A percentile compares a stretch with the other conserved stretches of the same genome.
Evolutionary conservation across 495 filamentous ascomycete genomes (phyloP).

Genomic region (Gamarada debralockiae): DNA sequence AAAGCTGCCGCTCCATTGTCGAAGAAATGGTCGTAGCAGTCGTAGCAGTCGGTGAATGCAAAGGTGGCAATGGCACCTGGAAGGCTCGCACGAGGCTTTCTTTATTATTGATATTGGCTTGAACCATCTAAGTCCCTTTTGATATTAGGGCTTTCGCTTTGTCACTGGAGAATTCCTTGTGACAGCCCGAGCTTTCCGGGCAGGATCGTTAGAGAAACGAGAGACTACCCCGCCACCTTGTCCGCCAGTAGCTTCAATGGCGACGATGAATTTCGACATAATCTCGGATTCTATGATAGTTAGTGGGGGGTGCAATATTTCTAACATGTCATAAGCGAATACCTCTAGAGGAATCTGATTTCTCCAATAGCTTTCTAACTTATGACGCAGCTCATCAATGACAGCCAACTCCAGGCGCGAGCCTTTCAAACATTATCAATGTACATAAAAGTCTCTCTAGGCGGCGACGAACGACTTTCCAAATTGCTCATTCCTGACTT

Average conservation of each 20-base stretch:
- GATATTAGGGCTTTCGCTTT: background rate
- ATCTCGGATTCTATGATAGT: too few relatives aligned
- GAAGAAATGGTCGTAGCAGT: slow-evolving; percentile 5
- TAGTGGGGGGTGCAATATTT: too few relatives aligned
- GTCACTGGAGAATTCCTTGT: background rate
- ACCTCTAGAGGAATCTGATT: too few relatives aligned
- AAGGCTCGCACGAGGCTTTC: slow-evolving; percentile 24
- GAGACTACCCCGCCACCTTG: background rate
- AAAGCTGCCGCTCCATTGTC: slow-evolving; percentile 22
- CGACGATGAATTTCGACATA: background rate
- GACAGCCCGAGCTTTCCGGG: slow-evolving; percentile 1
- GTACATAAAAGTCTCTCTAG: too few relatives aligned
- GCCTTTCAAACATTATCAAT: too few relatives aligned
- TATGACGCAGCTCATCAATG: too few relatives aligned
- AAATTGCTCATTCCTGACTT: slow-evolving; percentile 42
- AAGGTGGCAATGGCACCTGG: slow-evolving; percentile 31
- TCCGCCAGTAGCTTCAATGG: slow-evolving; percentile 1
- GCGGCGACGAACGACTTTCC: too few relatives aligned
- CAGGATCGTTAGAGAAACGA: background rate
- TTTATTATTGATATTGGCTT: background rate
- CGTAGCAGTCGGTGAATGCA: slow-evolving; percentile 18
- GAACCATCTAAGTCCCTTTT: background rate
- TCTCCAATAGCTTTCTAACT: too few relatives aligned
- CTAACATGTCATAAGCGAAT: too few relatives aligned
- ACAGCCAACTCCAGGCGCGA: too few relatives aligned